Conservation (phyloP, 345 rosid species). For the Iberis pinnata region DNA sequence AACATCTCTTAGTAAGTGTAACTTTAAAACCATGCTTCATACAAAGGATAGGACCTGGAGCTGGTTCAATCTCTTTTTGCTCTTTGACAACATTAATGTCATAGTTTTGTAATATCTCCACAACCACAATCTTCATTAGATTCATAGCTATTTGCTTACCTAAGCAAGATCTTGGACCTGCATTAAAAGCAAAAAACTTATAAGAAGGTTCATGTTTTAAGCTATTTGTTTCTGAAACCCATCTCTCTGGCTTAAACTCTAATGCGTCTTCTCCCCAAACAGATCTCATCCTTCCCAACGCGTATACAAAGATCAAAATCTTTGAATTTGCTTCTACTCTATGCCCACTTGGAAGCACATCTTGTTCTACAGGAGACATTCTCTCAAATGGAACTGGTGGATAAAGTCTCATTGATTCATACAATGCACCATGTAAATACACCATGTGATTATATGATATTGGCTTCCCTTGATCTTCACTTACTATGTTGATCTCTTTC, state of each 20-base stretch:
- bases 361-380: not conserved
- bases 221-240: not conserved
- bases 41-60: not conserved
- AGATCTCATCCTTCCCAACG: slow-evolving; percentile 32
- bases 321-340: not conserved
- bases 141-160: not conserved
- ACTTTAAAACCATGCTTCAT: slow-evolving; percentile 7
- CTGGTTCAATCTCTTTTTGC: not conserved
- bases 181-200: slow-evolving; percentile 13
- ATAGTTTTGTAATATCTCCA: not conserved
- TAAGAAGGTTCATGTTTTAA: slow-evolving; percentile 10
- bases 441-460: too few species aligned
- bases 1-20: not conserved
- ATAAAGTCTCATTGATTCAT: not conserved
- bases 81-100: not conserved
- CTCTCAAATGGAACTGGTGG: not conserved
- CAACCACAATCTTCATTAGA: not conserved
- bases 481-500: too few species aligned
- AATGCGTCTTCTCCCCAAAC: slow-evolving; percentile 2
- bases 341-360: not conserved
- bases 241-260: slow-evolving; percentile 20
- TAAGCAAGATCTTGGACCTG: slow-evolving; percentile 15
- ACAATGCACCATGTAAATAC: not conserved
- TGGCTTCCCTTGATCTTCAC: too few species aligned
- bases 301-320: slow-evolving; percentile 10